Base-by-base conservation (phyloP, 179 eudicot species). In the Spinacia oleracea region DNA sequence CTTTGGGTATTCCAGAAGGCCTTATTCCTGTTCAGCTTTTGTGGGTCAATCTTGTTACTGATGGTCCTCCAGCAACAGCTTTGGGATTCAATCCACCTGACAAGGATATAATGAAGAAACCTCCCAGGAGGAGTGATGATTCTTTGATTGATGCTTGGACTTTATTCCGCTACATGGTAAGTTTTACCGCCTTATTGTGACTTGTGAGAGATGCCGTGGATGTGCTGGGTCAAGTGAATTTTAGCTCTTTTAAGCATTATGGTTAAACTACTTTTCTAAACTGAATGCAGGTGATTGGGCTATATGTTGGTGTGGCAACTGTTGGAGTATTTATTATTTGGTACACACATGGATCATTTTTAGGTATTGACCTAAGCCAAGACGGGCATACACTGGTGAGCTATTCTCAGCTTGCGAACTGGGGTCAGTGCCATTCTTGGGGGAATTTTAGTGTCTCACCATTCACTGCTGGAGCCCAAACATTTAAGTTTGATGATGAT, bases 21-120 rank as follows among this genome's bases (percentile, higher is more conserved):
- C 87, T 95, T 76, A 95, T 95, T 46, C 98, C 98, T 62, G 98
- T 95, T 82, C 97, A 95, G 89, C 98, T 95, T 84, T 89, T 95
- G 60, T 95, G 98, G 98, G 98, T 95, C 81, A 93, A 93, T 88
- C 88, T 95, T 81, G 98, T 95, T 65, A 95, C 98, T 58, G 98
- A 95, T 88, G 98, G 98, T 31, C 98, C 98, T 66, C 98, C 98
- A 21, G 98, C 98, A 12, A 95, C 98, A 72, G 97, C 98, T 78
- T 86, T 95, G 89, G 98, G 98, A 50, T 95, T 95, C 81, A 95
- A 95, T 87, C 97, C 98, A 77, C 95, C 98, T 59, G 98, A 95
- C 81, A 91, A 89, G 72, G 92, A 95, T 81, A 88, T 95, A 53
- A 95, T 95, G 98, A 91, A 91, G 88, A 95, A 95, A 84, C 90